These are phyloP conservation scores for Puccinia triticina DNA, from an alignment of 1,284 basidiomycete genomes.

Conservation along the genomic window DNA sequence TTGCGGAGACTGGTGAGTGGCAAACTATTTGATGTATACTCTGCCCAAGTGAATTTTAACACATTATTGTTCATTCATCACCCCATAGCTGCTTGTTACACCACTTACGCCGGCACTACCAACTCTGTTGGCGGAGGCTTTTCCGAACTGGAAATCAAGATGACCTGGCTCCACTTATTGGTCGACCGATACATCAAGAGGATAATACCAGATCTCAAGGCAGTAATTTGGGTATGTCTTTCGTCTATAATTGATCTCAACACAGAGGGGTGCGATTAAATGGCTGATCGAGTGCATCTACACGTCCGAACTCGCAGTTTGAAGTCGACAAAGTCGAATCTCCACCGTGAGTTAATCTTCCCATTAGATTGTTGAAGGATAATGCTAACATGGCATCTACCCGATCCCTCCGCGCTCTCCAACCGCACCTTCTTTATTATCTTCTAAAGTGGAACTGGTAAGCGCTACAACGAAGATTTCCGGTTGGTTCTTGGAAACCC, in stretches of 20 bases:
- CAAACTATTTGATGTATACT: not conserved
- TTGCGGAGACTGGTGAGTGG: constrained; percentile 38
- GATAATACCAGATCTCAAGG: constrained; percentile 17
- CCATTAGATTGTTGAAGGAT: no score
- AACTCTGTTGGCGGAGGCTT: constrained; percentile 22
- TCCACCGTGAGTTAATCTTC: constrained; percentile 24
- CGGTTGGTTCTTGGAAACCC: constrained; percentile 30
- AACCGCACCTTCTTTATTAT: not conserved
- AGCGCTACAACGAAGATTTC: constrained; percentile 27
- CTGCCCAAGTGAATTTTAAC: not conserved
- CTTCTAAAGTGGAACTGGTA: not conserved
- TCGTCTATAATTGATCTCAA: no score
- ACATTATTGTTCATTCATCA: not conserved
- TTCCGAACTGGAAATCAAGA: constrained; percentile 36
- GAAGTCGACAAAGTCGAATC: constrained; percentile 29
- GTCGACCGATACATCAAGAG: constrained; percentile 44
- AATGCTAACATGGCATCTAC: not conserved
- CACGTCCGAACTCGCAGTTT: not conserved
- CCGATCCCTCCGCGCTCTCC: not conserved
- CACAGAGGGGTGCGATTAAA: not conserved
- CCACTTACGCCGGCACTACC: constrained; percentile 1
- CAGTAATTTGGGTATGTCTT: constrained; percentile 42
- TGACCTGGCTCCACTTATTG: constrained; percentile 35
- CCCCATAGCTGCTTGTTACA: constrained; percentile 33
- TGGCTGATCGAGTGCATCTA: not conserved